Base-by-base conservation (phyloP, 495 filamentous ascomycete genomes). In the Tuber borchii region DNA sequence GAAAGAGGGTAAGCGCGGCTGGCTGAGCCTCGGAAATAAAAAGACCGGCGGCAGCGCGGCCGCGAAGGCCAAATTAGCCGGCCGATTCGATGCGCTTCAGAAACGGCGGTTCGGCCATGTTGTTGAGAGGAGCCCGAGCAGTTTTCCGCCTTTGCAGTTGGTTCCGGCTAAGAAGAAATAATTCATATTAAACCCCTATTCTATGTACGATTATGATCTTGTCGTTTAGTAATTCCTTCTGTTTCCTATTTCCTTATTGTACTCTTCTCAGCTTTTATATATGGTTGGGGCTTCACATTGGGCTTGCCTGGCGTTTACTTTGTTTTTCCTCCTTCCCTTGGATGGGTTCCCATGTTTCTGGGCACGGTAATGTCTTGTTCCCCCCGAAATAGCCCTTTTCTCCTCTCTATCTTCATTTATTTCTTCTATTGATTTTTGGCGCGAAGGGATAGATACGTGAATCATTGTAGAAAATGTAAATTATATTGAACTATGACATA, bases 1-100 rank as follows among this genome's bases (percentile, higher is more conserved):
- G 22, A 79, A 75, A 56, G 75, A 82, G 74, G 79, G 76, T n/a
- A 82, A 79, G 65, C 78, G 75, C 17, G 82, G 82, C 2, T 83
- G 82, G 82, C 76, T 83, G 74, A 81, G 78, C 22, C 46, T 82
- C 22, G 78, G 71, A 44, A 80, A 80, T 83, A 77, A 79, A 34
- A 61, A 70, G 44, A 43, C 40, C 14, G 70, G 65, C n/a, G 42
- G 75, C 19, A 73, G 46, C n/a, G 61, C 72, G 8, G 26, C 77
- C 7, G 48, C 73, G 42, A 79, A 74, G 10, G 78, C 78, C 40
- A 73, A 79, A 17, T 71, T 65, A 65, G 56, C 56, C 0, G 56
- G 56, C 26, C 56, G 56, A 34, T 65, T 34, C 26, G 56, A 65
- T 65, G 56, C 56, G 12, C 56, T 65, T 34, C 56, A 65, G 56